Conservation (phyloP, 1,139 yeast genomes). For the Spathaspora sp. region DNA sequence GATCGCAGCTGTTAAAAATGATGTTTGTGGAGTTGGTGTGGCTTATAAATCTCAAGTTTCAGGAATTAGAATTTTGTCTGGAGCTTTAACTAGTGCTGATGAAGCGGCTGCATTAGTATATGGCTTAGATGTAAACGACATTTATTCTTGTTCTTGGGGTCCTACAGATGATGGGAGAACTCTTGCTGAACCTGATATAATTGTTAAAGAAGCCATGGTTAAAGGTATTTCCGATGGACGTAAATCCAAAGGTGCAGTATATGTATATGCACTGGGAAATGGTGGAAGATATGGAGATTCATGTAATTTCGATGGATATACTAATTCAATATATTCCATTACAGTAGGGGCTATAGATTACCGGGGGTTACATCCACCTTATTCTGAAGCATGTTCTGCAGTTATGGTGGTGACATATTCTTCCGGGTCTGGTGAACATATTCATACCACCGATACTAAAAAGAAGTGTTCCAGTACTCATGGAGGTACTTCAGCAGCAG, state of each 20-base stretch:
- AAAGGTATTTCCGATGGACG: constrained; percentile 89
- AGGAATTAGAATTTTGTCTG: constrained; percentile 87
- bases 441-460: constrained; percentile 85
- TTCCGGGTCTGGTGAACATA: constrained; percentile 86
- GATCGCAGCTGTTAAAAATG: constrained; percentile 87
- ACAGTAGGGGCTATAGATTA: constrained; percentile 94
- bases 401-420: constrained; percentile 95
- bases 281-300: constrained; percentile 85
- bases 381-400: constrained; percentile 93
- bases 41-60: constrained; percentile 85
- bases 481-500: constrained; percentile 99
- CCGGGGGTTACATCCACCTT: constrained; percentile 79
- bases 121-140: constrained; percentile 80
- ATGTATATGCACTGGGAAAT: constrained; percentile 96
- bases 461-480: constrained; percentile 71
- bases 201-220: constrained; percentile 79
- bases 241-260: constrained; percentile 76
- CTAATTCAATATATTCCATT: constrained; percentile 91
- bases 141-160: constrained; percentile 98
- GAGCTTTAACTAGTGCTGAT: constrained; percentile 74
- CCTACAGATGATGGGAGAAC: constrained; percentile 92
- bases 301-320: constrained; percentile 97
- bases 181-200: constrained; percentile 76
- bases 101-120: constrained; percentile 88
- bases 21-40: constrained; percentile 91